A percentile compares a stretch with the other conserved stretches of the same genome.
Conservation (phyloP, 2,329 filamentous ascomycete species). For the Ramichloridium luteum region DNA sequence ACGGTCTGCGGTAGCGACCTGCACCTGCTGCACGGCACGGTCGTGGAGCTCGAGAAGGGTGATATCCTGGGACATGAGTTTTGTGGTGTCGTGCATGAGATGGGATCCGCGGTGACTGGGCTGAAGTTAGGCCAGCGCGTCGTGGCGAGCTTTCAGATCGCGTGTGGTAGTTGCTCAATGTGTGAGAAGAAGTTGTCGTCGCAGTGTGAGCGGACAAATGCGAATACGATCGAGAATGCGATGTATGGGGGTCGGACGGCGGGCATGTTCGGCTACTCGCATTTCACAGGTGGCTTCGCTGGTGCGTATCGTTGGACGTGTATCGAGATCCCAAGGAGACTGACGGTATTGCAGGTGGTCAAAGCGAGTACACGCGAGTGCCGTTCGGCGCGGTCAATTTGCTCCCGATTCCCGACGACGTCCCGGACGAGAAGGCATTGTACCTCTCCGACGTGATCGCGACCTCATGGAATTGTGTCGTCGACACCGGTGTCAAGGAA, state of each 20-base stretch:
- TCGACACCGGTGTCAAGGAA: constrained; percentile 69
- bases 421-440: constrained; percentile 74
- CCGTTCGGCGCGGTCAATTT: constrained; percentile 72
- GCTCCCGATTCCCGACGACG: constrained; percentile 61
- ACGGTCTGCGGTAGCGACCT: constrained; percentile 52
- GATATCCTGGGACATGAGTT: constrained; percentile 43
- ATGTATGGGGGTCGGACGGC: constrained; percentile 72
- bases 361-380: constrained; percentile 76
- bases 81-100: constrained; percentile 38
- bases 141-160: constrained; percentile 79
- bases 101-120: constrained; percentile 32
- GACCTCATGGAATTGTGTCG: constrained; percentile 71
- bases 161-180: constrained; percentile 56
- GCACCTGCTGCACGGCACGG: constrained; percentile 41
- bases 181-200: constrained; percentile 69
- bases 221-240: constrained; percentile 55
- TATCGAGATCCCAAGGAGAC: constrained; percentile 56
- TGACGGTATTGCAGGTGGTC: constrained; percentile 75
- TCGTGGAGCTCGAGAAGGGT: constrained; percentile 40
- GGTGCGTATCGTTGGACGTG: constrained; percentile 55
- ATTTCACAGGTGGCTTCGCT: constrained; percentile 77
- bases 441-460: constrained; percentile 70
- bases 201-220: constrained; percentile 69
- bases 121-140: constrained; percentile 45
- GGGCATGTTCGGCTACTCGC: constrained; percentile 47